Evolutionary conservation across 208 protist genomes (phyloP).

Genomic region (Trypanosoma lewisi): DNA sequence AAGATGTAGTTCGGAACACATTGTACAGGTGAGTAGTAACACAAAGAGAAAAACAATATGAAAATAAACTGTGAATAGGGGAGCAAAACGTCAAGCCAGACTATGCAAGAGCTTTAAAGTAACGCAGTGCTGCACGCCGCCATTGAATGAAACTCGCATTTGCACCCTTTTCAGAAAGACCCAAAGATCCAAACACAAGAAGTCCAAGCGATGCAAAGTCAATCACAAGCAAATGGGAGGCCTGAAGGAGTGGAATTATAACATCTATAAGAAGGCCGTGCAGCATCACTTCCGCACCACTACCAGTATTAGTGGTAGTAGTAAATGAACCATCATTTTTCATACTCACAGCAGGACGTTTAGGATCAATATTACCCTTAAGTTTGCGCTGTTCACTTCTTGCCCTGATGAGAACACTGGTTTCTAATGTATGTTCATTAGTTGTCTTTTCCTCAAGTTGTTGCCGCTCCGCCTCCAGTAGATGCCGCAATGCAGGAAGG

Average conservation of each 20-base stretch:
- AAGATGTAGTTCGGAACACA: background rate
- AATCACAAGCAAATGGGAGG: constrained; percentile 43
- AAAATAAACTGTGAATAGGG: background rate
- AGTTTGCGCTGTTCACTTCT: constrained; percentile 6
- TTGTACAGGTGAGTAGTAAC: background rate
- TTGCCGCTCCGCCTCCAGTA: constrained; percentile 53
- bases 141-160: constrained; percentile 34
- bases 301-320: no score
- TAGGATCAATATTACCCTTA: constrained; percentile 10
- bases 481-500: constrained; percentile 37
- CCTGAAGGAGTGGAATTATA: constrained; percentile 43
- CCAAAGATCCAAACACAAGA: constrained; percentile 52
- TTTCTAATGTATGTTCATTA: background rate
- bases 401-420: constrained; percentile 1
- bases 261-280: constrained; percentile 64
- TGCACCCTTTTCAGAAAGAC: constrained; percentile 13
- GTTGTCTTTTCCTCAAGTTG: constrained; percentile 18
- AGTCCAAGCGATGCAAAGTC: constrained; percentile 66
- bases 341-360: background rate
- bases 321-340: background rate
- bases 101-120: constrained; percentile 42
- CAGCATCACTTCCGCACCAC: constrained; percentile 32
- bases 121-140: constrained; percentile 41
- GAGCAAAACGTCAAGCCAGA: background rate
- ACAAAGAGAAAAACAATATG: constrained; percentile 20